Conservation (phyloP, 306 rosid genomes). For the Trichosanthes truncata region DNA sequence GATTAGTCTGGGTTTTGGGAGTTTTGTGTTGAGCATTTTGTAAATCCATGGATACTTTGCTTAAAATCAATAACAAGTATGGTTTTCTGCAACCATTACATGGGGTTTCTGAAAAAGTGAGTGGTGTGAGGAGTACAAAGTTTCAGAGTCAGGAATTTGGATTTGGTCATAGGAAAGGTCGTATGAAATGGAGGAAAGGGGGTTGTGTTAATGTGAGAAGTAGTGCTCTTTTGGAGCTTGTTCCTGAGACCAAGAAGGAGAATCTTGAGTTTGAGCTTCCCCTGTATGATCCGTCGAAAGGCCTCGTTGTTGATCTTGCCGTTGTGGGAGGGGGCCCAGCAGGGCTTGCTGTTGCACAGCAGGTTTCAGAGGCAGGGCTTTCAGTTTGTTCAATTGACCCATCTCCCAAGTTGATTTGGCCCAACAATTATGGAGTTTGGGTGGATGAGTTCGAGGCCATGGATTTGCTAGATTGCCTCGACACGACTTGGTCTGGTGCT, state of each 20-base stretch:
- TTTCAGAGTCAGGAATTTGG: conserved; percentile 49
- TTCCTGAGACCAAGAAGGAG: conserved; percentile 85
- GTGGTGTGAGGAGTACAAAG: conserved; percentile 28
- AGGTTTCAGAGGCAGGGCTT: conserved; percentile 92
- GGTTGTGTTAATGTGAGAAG: conserved; percentile 41
- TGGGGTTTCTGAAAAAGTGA: conserved; percentile 64
- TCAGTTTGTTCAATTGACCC: conserved; percentile 88
- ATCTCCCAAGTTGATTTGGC: conserved; percentile 85
- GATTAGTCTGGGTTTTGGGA: conserved; percentile 12
- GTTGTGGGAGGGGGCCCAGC: conserved; percentile 99
- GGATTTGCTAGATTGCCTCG: conserved; percentile 95
- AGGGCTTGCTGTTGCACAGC: conserved; percentile 96
- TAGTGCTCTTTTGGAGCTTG: conserved; percentile 79
- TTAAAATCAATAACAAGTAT: conserved; percentile 83
- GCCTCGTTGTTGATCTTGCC: conserved; percentile 73
- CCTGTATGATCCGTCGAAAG: conserved; percentile 64
- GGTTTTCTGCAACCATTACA: conserved; percentile 65
- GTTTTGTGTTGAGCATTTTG: conserved; percentile 8
- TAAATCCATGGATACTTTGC: conserved; percentile 66
- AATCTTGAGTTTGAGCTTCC: conserved; percentile 90
- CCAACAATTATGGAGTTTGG: conserved; percentile 98
- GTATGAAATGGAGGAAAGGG: conserved; percentile 32
- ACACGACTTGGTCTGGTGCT: conserved; percentile 95
- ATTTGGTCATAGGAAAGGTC: conserved; percentile 44
- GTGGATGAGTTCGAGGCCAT: conserved; percentile 96